phyloP scores from a whole-genome alignment of 1,139 yeast genomes.

The Scheffersomyces quercinus region DNA sequence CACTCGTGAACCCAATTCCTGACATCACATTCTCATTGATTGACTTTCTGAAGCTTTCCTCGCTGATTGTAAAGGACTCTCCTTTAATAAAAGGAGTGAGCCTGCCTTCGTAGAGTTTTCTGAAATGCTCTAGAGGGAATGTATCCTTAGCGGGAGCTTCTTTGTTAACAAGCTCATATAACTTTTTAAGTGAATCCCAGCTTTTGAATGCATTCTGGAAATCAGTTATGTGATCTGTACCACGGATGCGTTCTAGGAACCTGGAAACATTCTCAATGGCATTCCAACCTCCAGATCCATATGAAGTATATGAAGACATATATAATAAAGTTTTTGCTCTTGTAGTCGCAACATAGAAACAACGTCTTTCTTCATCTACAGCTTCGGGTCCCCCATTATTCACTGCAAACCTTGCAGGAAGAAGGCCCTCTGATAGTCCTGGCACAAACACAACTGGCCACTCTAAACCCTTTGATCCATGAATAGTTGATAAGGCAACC shows the following conservation, averaged over 20 bases:
- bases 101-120: conserved; percentile 10
- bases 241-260: conserved; percentile 22
- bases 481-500: conserved; percentile 70
- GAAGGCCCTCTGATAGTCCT: conserved; percentile 57
- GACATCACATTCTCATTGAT: conserved; percentile 2
- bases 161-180: conserved; percentile 19
- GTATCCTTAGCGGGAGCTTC: conserved; percentile 5
- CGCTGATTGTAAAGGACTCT: conserved; percentile 10
- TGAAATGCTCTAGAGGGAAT: conserved; percentile 9
- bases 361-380: conserved; percentile 74
- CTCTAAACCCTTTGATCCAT: conserved; percentile 90
- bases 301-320: conserved; percentile 31
- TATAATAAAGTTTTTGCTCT: conserved; percentile 61
- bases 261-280: conserved; percentile 29
- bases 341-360: conserved; percentile 86
- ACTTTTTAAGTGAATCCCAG: conserved; percentile 12
- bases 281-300: conserved; percentile 21
- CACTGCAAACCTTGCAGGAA: conserved; percentile 52
- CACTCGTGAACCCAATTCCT: conserved; percentile 12
- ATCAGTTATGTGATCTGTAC: conserved; percentile 5
- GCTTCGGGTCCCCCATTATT: conserved; percentile 35
- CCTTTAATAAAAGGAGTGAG: conserved; percentile 14
- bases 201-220: conserved; percentile 20
- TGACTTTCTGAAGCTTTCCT: conserved; percentile 4
- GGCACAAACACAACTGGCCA: conserved; percentile 93